These are phyloP conservation scores for Clavispora santaluciae DNA, from an alignment of 805 yeast genomes.

Conservation along the genomic window DNA sequence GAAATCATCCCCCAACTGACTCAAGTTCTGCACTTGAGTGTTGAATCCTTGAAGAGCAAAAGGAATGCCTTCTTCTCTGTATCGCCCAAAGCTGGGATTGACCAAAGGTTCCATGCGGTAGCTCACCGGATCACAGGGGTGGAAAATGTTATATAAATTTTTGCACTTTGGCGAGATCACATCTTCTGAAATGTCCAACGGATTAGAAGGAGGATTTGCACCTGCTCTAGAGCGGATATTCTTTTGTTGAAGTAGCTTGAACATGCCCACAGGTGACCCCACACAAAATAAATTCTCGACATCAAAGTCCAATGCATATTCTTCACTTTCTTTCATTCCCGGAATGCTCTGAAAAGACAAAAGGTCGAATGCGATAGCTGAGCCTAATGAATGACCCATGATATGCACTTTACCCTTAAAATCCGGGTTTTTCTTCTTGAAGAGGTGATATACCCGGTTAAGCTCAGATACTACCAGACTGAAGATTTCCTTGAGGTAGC, in stretches of 20 bases:
- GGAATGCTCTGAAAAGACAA: constrained; percentile 45
- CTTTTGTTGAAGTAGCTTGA: constrained; percentile 65
- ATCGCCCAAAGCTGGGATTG: constrained; percentile 40
- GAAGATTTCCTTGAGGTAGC: constrained; percentile 57
- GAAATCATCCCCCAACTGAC: constrained; percentile 35
- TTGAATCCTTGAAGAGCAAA: constrained; percentile 51
- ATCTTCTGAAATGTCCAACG: constrained; percentile 9
- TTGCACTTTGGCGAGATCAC: constrained; percentile 50
- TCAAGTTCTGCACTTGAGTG: constrained; percentile 41
- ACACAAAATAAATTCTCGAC: constrained; percentile 73
- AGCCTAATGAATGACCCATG: constrained; percentile 89
- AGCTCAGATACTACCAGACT: constrained; percentile 57
- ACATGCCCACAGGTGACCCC: constrained; percentile 90
- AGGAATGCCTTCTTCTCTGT: constrained; percentile 55
- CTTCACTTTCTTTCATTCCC: constrained; percentile 28
- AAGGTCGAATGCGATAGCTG: constrained; percentile 77
- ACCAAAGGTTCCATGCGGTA: constrained; percentile 86
- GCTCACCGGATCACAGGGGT: constrained; percentile 89
- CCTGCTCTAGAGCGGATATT: constrained; percentile 45
- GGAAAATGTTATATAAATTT: constrained; percentile 77
- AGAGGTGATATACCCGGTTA: constrained; percentile 57
- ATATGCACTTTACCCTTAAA: constrained; percentile 80
- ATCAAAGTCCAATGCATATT: constrained; percentile 49
- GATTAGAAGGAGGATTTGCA: constrained; percentile 18
- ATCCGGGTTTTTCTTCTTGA: constrained; percentile 57